Conservation (phyloP, 2,329 filamentous ascomycete genomes). For the Davidsoniella australis region DNA sequence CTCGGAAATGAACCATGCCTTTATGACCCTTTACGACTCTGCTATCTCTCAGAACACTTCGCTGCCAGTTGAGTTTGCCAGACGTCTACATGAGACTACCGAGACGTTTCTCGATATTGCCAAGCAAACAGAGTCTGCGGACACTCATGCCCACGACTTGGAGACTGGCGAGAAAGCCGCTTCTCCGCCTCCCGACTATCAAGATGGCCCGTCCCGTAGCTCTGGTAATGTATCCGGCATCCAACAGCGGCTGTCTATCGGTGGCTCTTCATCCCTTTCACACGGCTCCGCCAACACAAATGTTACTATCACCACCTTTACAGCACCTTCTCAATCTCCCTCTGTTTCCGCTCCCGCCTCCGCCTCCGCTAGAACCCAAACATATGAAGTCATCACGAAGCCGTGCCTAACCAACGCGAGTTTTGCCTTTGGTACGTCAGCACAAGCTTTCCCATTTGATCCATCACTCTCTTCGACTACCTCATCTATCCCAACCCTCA, state of each 20-base stretch:
- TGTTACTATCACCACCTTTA: background rate
- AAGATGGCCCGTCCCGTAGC: too few species aligned
- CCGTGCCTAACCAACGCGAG: conserved; percentile 29
- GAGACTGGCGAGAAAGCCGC: background rate
- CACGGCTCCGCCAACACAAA: background rate
- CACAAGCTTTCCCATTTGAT: conserved; percentile 15
- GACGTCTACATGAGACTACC: conserved; percentile 37
- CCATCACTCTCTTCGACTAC: conserved; percentile 8
- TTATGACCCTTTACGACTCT: conserved; percentile 49
- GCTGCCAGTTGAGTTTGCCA: conserved; percentile 27
- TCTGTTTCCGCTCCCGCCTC: background rate
- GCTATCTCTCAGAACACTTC: conserved; percentile 41
- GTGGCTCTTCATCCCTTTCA: too few species aligned
- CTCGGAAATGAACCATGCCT: conserved; percentile 56
- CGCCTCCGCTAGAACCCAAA: background rate
- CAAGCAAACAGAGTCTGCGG: background rate
- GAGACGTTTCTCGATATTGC: conserved; percentile 33
- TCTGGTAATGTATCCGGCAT: too few species aligned
- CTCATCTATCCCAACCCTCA: background rate
- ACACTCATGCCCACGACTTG: background rate
- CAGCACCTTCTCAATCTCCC: background rate
- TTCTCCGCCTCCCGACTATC: background rate
- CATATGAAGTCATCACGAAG: conserved; percentile 32
- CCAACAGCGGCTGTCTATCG: too few species aligned
- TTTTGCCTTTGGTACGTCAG: conserved; percentile 27